Base-by-base conservation (phyloP, 1,284 basidiomycete species). In the Rhodotorula sp. region DNA sequence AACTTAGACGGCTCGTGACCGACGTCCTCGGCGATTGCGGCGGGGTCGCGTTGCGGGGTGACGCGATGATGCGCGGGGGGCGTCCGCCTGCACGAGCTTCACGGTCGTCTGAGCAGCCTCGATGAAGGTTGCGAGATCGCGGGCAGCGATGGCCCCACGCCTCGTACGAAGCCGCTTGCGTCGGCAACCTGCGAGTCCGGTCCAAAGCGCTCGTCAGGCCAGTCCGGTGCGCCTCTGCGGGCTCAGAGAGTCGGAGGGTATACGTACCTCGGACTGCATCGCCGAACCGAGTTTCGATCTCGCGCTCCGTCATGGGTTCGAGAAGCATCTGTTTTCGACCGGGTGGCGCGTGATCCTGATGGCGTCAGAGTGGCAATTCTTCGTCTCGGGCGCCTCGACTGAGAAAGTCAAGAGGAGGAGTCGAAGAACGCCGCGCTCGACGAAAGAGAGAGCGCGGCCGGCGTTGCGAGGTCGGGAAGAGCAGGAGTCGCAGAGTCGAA, bases 331-430 rank as follows among this genome's bases (percentile, higher is more conserved):
- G 75, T 94, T 91, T 81, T 99, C 97, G 65, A 96, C 87, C 65
- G 93, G 83, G 80, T 99, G 96, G 5, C 97, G 90, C 26, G 97
- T 84, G 69, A 98, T 90, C 79, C 92, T 91, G 29, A 90, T 88
- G 61, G 93, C 87, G 80, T 94, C 91, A 0, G 91, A 88, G 69
- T 93, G 91, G 75, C 90, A 90, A 39, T 90, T 88, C 54, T 85
- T 58, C 56, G 67, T 64, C 79, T 73, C 74, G 75, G 80, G 69
- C 68, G 62, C 23, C 70, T 86, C 85, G n/a, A 49, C 67, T n/a
- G 71, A 58, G 61, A 75, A 75, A 15, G 70, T 63, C 20, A 48
- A 49, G 58, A 76, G 66, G 23, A 95, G 83, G n/a, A 85, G 80
- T 0, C 81, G 75, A 16, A 94, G 81, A 1, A 90, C 90, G 58